Percentiles rank a stretch among this genome's conserved stretches.
Evolutionary conservation across 2,329 filamentous ascomycete genomes (phyloP).

Genomic region (Dothiorella sarmentorum): DNA sequence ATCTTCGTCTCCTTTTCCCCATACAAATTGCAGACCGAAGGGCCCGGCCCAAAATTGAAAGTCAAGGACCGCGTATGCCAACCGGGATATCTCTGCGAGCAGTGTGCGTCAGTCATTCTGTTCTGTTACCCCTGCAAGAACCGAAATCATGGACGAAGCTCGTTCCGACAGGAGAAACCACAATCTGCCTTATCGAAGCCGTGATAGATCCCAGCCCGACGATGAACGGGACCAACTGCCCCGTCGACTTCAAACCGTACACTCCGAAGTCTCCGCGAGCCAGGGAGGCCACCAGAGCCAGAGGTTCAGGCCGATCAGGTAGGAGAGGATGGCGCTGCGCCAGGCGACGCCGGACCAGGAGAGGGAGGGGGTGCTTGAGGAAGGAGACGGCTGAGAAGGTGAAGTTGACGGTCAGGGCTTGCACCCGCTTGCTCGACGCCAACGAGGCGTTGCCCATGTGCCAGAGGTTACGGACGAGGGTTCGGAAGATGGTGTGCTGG

Average conservation of each 20-base stretch:
- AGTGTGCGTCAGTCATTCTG: no score
- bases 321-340: not conserved
- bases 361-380: not conserved
- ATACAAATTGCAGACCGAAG: no score
- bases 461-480: not conserved
- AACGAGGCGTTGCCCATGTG: not conserved
- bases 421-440: not conserved
- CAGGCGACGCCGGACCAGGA: not conserved
- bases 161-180: no score
- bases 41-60: no score
- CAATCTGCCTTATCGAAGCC: not conserved
- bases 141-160: no score
- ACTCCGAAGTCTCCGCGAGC: not conserved
- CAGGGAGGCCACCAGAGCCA: not conserved
- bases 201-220: not conserved
- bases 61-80: no score
- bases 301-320: not conserved
- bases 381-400: not conserved
- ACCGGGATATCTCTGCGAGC: no score
- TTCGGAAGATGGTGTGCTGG: not conserved
- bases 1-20: no score
- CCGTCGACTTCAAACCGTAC: not conserved
- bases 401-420: not conserved
- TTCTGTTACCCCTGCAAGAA: no score
- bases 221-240: conserved; percentile 9